Base-by-base conservation (phyloP, 164 flowering plant genomes). In the Annona cherimola region DNA sequence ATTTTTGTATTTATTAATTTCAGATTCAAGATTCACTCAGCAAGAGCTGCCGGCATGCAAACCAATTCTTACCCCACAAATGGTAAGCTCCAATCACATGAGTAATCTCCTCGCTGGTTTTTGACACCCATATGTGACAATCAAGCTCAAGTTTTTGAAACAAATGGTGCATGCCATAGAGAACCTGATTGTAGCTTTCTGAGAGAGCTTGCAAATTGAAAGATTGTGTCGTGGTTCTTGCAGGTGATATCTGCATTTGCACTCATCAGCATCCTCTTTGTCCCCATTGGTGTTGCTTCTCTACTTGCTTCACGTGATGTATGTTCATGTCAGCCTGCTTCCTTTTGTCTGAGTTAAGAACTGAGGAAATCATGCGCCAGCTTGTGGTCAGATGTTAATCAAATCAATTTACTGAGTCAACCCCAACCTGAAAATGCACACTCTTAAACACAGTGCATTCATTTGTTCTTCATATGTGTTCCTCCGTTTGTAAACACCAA, bases 21-120 rank as follows among this genome's bases (percentile, higher is more conserved):
- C 67, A 64, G 67, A 64, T 40, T 93, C 98, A 5, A 89, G 75
- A 84, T 95, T 95, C 83, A 91, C 99, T 0, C 98, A 95, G 68
- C 99, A 95, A 76, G 97, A 91, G 72, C 97, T 95, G 81, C 98
- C 98, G 42, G 97, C 99, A 70, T 95, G 99, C 87, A 95, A 95
- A 79, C 99, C 99, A 14, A 90, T 95, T 71, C 94, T 95, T 8
- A 95, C 98, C 57, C 97, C 99, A 45, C 74, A 83, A 83, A 91
- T 97, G 97, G 97, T 93, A 80, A 76, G 45, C 45, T 42, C 44
- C 43, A 61, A 61, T 35, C 5, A 7, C 26, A 61, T 61, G 63
- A 11, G 2, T 16, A 50, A 50, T 50, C 57, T 50, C 57, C 14
- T 50, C 14, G 57, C 57, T 50, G 14, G 3, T 50, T 11, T 50